Evolutionary conservation across 2,329 filamentous ascomycete genomes (phyloP).

Genomic region (Penicillium sp.): DNA sequence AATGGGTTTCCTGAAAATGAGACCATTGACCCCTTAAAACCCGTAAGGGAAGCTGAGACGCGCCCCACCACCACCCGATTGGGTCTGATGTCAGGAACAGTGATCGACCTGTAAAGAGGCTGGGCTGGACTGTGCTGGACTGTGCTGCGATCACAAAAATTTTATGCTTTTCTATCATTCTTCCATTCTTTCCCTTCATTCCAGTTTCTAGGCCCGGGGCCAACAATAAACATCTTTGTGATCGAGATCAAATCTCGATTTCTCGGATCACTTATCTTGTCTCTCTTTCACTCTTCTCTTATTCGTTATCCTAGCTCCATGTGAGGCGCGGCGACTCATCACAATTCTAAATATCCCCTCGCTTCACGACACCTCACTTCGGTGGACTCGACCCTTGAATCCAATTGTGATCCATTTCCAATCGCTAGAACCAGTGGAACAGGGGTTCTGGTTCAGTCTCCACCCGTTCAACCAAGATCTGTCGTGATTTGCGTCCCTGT

Average conservation of each 20-base stretch:
- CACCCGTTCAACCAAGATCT: constrained; percentile 1
- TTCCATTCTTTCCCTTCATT: constrained; percentile 16
- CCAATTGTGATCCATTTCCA: neutral
- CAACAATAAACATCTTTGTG: neutral
- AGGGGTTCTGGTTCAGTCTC: neutral
- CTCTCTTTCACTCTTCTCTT: neutral
- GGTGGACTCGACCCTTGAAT: neutral
- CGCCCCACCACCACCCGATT: constrained; percentile 18
- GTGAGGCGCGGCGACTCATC: constrained; percentile 7
- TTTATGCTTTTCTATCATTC: neutral
- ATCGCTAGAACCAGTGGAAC: constrained; percentile 1
- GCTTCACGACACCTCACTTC: constrained; percentile 2
- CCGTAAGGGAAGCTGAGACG: constrained; percentile 14
- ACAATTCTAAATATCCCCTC: constrained; percentile 10
- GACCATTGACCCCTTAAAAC: neutral
- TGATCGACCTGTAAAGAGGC: neutral
- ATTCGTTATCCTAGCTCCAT: neutral
- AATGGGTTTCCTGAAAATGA: neutral
- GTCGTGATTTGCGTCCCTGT: constrained; percentile 1
- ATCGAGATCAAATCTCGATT: neutral
- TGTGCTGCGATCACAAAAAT: neutral
- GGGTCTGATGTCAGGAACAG: constrained; percentile 18
- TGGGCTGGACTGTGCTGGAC: neutral
- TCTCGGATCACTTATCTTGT: neutral
- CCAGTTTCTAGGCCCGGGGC: neutral